Base-by-base conservation (phyloP, 1,139 yeast species). In the Arxiozyma slooffiae region DNA sequence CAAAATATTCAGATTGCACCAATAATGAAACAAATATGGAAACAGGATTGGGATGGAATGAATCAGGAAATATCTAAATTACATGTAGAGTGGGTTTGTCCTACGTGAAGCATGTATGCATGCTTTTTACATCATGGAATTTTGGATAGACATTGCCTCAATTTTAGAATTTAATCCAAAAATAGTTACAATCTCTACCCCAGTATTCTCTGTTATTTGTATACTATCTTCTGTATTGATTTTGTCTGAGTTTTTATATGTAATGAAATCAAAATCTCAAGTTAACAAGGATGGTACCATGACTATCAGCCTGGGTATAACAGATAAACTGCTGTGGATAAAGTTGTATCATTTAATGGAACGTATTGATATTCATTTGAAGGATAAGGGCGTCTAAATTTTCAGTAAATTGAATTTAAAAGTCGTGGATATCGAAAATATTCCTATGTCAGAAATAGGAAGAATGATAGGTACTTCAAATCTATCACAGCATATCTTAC, bases 131-230 rank as follows among this genome's bases (percentile, higher is more conserved):
- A 77, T 82, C 26, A 70, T 84, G 52, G 77, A 79, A 52, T 69
- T 83, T 46, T 84, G 92, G 92, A 77, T 79, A 46, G 84, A 81
- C 55, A 80, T 81, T 48, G 81, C 81, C 34, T 76, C 81, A 16
- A 77, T 79, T 48, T 38, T 49, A 14, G 50, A 44, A 24, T 34
- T 41, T 20, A 38, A 45, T 14, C 44, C 44, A n/a, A 23, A 38
- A 16, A 37, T 18, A 37, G 34, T 49, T 23, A 23, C 51, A 2
- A 49, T 84, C 0, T 71, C 87, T 57, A 82, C 89, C 0, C 92
- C 92, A 2, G 84, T 83, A 18, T 82, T 82, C 63, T 82, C 84
- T 60, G 76, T 82, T 42, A 80, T 86, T 0, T 81, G 86, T 61
- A 74, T 82, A 24, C 81, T 82, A 60, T 76, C 82, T 1, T 72